These are phyloP conservation scores for Penicillium cinerascens DNA, from an alignment of 495 filamentous ascomycete genomes.

Conservation along the genomic window DNA sequence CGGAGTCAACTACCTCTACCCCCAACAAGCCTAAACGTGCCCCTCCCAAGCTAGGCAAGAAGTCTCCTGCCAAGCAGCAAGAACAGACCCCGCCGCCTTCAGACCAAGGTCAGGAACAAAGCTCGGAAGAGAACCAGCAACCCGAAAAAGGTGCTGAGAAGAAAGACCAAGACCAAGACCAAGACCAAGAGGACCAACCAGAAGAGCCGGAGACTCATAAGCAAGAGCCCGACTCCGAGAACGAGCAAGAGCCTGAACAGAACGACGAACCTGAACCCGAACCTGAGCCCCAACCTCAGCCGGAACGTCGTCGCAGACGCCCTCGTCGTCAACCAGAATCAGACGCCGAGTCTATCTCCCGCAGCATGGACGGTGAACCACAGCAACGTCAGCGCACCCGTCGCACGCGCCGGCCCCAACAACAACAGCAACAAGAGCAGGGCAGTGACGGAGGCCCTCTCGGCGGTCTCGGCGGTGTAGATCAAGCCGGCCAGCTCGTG, in stretches of 20 bases:
- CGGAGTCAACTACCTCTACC: slow-evolving; percentile 18
- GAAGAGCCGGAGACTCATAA: slow-evolving; percentile 12
- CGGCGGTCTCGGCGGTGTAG: slow-evolving; percentile 55
- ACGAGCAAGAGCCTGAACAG: slow-evolving; percentile 14
- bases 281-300: slow-evolving; percentile 18
- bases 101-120: slow-evolving; percentile 20
- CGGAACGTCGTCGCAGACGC: slow-evolving; percentile 29
- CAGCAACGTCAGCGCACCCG: slow-evolving; percentile 39
- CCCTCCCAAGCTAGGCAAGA: slow-evolving; percentile 35
- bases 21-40: slow-evolving; percentile 28
- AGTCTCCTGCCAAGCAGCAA: slow-evolving; percentile 34
- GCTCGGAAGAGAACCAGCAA: slow-evolving; percentile 2
- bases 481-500: slow-evolving; percentile 54
- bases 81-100: slow-evolving; percentile 32
- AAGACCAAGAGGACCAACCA: slow-evolving; percentile 14
- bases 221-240: slow-evolving; percentile 16
- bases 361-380: slow-evolving; percentile 38
- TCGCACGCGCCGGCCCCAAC: slow-evolving; percentile 26
- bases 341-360: slow-evolving; percentile 35
- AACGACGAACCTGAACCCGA: slow-evolving; percentile 23
- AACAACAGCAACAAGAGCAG: slow-evolving; percentile 33
- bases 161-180: slow-evolving; percentile 18
- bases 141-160: slow-evolving; percentile 13
- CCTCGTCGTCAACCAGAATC: slow-evolving; percentile 32
- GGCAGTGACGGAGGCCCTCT: slow-evolving; percentile 43